Conservation (phyloP, 805 yeast species). For the Yarrowia divulgata region DNA sequence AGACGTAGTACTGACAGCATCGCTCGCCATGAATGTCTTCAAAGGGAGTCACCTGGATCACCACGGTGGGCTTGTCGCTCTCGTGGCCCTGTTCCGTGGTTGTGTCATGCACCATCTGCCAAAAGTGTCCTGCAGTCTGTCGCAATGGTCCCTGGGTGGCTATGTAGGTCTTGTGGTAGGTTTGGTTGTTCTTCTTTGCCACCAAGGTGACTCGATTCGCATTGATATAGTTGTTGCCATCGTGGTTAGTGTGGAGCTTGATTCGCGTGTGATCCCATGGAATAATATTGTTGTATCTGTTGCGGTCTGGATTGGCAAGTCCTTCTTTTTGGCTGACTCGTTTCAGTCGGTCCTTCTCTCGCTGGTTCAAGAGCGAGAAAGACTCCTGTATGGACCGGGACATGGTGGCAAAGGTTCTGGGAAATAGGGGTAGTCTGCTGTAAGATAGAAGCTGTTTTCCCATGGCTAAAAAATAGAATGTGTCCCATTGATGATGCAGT, state of each 20-base stretch:
- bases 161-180: slow-evolving; percentile 53
- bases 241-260: slow-evolving; percentile 46
- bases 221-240: slow-evolving; percentile 71
- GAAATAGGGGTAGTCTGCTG: slow-evolving; percentile 13
- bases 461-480: slow-evolving; percentile 1
- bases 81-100: slow-evolving; percentile 53
- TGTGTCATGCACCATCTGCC: slow-evolving; percentile 66
- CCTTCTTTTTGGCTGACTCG: slow-evolving; percentile 30
- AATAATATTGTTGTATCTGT: slow-evolving; percentile 67
- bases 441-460: slow-evolving; percentile 9
- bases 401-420: background rate
- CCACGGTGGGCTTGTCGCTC: slow-evolving; percentile 67
- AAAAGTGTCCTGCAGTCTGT: slow-evolving; percentile 80
- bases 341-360: slow-evolving; percentile 13
- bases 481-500: background rate
- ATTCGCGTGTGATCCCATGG: slow-evolving; percentile 73
- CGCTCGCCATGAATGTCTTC: slow-evolving; percentile 71
- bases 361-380: background rate
- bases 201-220: slow-evolving; percentile 74
- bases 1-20: slow-evolving; percentile 75
- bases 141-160: slow-evolving; percentile 90
- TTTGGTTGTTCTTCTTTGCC: slow-evolving; percentile 42
- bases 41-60: slow-evolving; percentile 80
- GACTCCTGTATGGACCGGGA: slow-evolving; percentile 12
- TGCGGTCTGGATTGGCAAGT: slow-evolving; percentile 50